Evolutionary conservation across 2,329 filamentous ascomycete genomes (phyloP).

Genomic region (Trichoderma sp.): DNA sequence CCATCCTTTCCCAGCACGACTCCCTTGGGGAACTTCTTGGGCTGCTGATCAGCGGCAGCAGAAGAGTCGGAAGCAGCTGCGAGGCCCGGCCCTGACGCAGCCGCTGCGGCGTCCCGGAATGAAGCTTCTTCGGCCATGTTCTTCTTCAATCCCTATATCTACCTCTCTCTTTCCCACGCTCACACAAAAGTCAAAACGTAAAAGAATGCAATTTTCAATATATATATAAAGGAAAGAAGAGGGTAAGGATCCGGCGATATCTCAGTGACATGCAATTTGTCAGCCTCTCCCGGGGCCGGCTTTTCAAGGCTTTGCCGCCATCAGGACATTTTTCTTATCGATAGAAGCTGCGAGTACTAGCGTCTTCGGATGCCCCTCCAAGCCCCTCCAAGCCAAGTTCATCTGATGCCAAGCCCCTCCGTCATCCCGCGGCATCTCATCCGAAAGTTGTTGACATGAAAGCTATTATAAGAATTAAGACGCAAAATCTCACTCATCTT

Average conservation of each 20-base stretch:
- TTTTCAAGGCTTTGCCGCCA: background rate
- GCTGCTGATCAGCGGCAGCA: slow-evolving; percentile 38
- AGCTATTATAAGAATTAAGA: background rate
- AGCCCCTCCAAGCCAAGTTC: background rate
- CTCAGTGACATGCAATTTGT: slow-evolving; percentile 22
- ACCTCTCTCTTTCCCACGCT: background rate
- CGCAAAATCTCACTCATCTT: no score
- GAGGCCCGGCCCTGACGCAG: slow-evolving; percentile 29
- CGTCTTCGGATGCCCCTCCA: slow-evolving; percentile 1
- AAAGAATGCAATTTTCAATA: background rate
- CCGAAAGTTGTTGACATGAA: background rate
- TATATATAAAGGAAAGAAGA: background rate
- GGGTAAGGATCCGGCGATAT: background rate
- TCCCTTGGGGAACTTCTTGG: slow-evolving; percentile 67
- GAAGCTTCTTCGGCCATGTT: slow-evolving; percentile 46
- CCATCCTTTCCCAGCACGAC: slow-evolving; percentile 78
- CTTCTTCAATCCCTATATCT: slow-evolving; percentile 28
- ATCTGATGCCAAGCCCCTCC: no score
- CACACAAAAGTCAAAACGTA: background rate
- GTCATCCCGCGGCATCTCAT: background rate
- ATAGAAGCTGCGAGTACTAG: slow-evolving; percentile 24
- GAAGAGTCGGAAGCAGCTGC: slow-evolving; percentile 30
- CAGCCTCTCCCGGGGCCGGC: slow-evolving; percentile 8
- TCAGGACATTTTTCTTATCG: slow-evolving; percentile 28
- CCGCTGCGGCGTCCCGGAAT: slow-evolving; percentile 36